Conservation (phyloP, 257 asterid genomes). For the Solanum medicagineum region DNA sequence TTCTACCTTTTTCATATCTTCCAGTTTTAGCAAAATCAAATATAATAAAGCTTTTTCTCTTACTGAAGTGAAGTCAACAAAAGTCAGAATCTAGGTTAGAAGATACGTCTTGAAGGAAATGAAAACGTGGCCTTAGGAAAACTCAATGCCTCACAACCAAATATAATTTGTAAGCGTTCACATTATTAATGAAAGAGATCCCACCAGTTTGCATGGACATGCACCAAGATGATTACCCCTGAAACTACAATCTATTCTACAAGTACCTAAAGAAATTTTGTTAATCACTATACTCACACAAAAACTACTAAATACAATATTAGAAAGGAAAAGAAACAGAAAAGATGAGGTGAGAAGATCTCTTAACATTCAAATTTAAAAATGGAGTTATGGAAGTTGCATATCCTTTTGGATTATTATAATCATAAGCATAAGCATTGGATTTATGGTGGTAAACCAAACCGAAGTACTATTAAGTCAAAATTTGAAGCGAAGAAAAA, state of each 20-base stretch:
- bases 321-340: background rate
- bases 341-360: background rate
- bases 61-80: background rate
- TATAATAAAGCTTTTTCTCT: background rate
- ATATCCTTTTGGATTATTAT: background rate
- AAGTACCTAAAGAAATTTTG: background rate
- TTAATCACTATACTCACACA: background rate
- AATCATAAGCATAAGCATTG: background rate
- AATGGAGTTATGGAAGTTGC: background rate
- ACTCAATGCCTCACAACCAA: background rate
- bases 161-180: background rate
- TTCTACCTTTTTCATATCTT: background rate
- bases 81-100: background rate
- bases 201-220: background rate
- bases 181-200: background rate
- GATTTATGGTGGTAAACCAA: background rate
- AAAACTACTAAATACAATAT: background rate
- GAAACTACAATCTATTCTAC: background rate
- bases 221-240: background rate
- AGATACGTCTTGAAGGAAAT: background rate
- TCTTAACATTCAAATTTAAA: background rate
- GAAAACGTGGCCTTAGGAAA: background rate
- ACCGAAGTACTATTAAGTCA: background rate
- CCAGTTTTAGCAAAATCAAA: background rate
- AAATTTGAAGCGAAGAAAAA: background rate